phyloP scores from a whole-genome alignment of 345 rosid genomes.

The Schrenkiella parvula region DNA sequence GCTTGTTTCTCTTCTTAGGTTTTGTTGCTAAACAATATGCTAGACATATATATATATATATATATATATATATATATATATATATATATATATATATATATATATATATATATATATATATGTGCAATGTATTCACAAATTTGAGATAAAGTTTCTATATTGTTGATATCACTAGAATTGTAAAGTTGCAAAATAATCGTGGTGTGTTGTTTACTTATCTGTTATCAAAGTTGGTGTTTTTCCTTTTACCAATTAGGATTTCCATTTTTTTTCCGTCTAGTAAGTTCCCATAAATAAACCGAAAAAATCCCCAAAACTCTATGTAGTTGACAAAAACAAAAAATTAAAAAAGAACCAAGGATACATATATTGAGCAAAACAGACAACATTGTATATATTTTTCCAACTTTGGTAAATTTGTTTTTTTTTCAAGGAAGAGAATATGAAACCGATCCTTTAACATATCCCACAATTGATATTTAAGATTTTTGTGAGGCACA shows the following conservation, averaged over 20 bases:
- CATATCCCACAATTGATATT: slow-evolving; percentile 7
- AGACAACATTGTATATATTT: background rate
- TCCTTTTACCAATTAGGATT: background rate
- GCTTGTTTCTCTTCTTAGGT: background rate
- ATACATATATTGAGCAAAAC: background rate
- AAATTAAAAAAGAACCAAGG: background rate
- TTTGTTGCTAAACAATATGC: background rate
- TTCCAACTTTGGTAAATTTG: background rate
- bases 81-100: no score
- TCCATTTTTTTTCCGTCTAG: background rate
- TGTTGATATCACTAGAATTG: background rate
- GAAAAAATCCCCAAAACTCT: no score
- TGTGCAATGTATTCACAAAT: background rate
- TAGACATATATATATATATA: no score
- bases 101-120: no score
- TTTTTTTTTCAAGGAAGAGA: background rate
- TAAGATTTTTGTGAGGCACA: slow-evolving; percentile 15
- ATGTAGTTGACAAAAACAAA: background rate
- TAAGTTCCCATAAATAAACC: background rate
- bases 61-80: no score
- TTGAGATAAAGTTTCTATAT: background rate
- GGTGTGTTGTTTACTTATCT: background rate
- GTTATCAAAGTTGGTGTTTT: background rate
- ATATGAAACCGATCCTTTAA: background rate
- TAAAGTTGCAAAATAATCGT: background rate